Evolutionary conservation across 2,329 filamentous ascomycete genomes (phyloP).

Genomic region (Ascochyta koolunga): DNA sequence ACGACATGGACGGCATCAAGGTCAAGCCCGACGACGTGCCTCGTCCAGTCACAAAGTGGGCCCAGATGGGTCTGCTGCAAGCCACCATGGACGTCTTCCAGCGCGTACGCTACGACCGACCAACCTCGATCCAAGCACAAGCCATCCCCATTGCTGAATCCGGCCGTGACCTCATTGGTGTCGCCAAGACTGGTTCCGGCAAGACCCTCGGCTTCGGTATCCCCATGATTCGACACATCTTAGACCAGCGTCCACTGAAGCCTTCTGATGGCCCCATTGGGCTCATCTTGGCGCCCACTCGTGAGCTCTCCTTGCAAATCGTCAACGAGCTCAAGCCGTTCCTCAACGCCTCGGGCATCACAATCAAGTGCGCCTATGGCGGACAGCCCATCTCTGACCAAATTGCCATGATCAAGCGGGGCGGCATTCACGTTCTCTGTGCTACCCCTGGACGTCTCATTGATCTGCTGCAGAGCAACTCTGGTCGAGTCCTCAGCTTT

Average conservation of each 20-base stretch:
- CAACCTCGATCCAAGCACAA: conserved; percentile 94
- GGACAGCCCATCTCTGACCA: conserved; percentile 97
- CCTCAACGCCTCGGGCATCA: conserved; percentile 81
- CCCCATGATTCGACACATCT: conserved; percentile 98
- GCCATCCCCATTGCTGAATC: conserved; percentile 96
- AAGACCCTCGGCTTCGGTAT: conserved; percentile 96
- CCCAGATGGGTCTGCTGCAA: conserved; percentile 87
- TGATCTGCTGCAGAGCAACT: conserved; percentile 90
- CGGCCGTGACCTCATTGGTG: conserved; percentile 91
- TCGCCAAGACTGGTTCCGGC: conserved; percentile 96
- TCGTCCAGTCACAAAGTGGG: conserved; percentile 95
- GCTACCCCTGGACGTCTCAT: conserved; percentile 93
- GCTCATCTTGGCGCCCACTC: conserved; percentile 90
- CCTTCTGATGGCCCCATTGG: conserved; percentile 86
- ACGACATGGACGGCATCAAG: conserved; percentile 95
- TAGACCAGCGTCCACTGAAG: conserved; percentile 83
- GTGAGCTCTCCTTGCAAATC: conserved; percentile 92
- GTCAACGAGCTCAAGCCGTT: conserved; percentile 95
- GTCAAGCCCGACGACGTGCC: conserved; percentile 77
- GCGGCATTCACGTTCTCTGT: conserved; percentile 89
- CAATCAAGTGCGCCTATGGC: conserved; percentile 90
- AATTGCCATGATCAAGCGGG: conserved; percentile 93
- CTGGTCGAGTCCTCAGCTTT: conserved; percentile 91
- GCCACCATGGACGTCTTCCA: conserved; percentile 87
- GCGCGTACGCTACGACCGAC: conserved; percentile 80